Conservation (phyloP, 805 yeast species). For the Metschnikowia kunwiensis region DNA sequence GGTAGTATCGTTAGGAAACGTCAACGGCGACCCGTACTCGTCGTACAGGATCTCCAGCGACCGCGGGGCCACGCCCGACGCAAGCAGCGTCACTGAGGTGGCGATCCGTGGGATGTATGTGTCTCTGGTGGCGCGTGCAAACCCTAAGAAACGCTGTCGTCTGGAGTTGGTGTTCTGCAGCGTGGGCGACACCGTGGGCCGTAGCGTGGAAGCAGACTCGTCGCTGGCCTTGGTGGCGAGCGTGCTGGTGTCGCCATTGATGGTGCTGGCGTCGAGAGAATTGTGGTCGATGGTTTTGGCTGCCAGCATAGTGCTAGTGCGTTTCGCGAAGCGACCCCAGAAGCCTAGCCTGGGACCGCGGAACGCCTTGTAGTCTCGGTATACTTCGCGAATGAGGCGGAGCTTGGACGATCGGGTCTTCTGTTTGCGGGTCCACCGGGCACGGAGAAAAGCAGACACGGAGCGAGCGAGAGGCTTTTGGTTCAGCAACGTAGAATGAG, state of each 20-base stretch:
- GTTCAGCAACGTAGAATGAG: slow-evolving; percentile 11
- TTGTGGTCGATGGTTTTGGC: neutral
- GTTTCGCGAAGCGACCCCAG: slow-evolving; percentile 17
- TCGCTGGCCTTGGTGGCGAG: neutral
- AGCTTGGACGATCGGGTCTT: slow-evolving; percentile 21
- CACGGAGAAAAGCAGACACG: slow-evolving; percentile 13
- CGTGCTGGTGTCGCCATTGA: slow-evolving; percentile 1
- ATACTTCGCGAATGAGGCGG: slow-evolving; percentile 28
- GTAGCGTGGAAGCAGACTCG: slow-evolving; percentile 7
- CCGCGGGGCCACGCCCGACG: slow-evolving; percentile 42
- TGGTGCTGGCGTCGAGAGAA: neutral
- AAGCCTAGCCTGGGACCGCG: slow-evolving; percentile 17
- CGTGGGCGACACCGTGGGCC: slow-evolving; percentile 6
- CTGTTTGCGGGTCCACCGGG: slow-evolving; percentile 13
- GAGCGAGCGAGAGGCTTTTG: slow-evolving; percentile 13
- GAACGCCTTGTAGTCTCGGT: slow-evolving; percentile 32
- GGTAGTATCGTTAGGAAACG: slow-evolving; percentile 54
- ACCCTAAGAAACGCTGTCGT: slow-evolving; percentile 47
- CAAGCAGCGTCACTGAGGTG: slow-evolving; percentile 46
- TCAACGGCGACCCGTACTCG: slow-evolving; percentile 18
- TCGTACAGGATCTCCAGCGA: slow-evolving; percentile 16
- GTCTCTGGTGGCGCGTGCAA: slow-evolving; percentile 55
- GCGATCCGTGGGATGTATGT: slow-evolving; percentile 53
- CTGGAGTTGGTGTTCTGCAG: slow-evolving; percentile 22
- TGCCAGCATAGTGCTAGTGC: slow-evolving; percentile 15